Percentiles rank a stretch among this genome's conserved stretches.
phyloP scores from a whole-genome alignment of 2,329 filamentous ascomycete species.

The Paracoccidioides lutzii region DNA sequence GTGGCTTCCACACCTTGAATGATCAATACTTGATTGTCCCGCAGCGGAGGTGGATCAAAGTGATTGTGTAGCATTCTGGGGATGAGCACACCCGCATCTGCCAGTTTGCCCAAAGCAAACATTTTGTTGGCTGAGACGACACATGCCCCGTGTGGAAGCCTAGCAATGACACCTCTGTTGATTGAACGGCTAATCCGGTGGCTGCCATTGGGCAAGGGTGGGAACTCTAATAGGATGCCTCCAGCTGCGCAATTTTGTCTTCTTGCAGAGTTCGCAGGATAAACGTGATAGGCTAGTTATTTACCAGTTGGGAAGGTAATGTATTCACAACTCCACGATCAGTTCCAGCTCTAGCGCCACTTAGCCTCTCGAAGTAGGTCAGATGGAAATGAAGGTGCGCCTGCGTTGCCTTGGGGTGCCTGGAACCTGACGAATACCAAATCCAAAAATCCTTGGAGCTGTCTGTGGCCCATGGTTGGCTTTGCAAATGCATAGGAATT shows the following conservation, averaged over 20 bases:
- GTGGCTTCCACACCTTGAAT: constrained; percentile 8
- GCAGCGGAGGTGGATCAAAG: constrained; percentile 4
- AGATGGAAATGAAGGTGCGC: constrained; percentile 6
- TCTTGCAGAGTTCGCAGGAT: neutral
- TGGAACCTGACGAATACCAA: constrained; percentile 7
- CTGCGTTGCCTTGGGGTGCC: constrained; percentile 1
- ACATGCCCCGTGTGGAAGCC: constrained; percentile 8
- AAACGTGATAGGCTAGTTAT: constrained; percentile 7
- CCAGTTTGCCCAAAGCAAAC: constrained; percentile 8
- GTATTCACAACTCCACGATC: neutral
- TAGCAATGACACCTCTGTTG: constrained; percentile 5
- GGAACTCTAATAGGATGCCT: neutral
- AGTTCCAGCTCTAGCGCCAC: neutral
- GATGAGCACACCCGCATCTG: constrained; percentile 5
- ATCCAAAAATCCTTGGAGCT: constrained; percentile 6
- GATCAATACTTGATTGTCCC: constrained; percentile 5
- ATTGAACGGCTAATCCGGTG: neutral
- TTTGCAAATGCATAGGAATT: constrained; percentile 8
- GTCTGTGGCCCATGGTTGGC: constrained; percentile 7
- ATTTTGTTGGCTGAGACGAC: constrained; percentile 10
- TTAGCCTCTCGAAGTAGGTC: constrained; percentile 6
- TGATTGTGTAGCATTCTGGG: constrained; percentile 6
- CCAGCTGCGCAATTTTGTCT: neutral
- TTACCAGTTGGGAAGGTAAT: neutral
- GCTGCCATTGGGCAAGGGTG: constrained; percentile 1